These are phyloP conservation scores for Bertia moriformis DNA, from an alignment of 2,329 filamentous ascomycete species.

Conservation along the genomic window DNA sequence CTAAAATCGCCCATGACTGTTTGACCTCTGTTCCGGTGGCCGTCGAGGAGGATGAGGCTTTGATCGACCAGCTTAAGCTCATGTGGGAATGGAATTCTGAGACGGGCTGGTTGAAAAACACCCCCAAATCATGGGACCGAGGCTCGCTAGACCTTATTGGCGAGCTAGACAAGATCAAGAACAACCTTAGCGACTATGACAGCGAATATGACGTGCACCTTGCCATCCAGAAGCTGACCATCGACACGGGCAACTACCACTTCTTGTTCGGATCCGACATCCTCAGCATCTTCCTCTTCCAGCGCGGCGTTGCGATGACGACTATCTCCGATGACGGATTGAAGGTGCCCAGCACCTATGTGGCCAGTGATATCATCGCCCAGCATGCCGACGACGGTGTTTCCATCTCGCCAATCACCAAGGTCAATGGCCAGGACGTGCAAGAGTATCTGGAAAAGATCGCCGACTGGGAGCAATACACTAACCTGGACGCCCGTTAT, in stretches of 20 bases:
- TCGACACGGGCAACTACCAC: constrained; percentile 49
- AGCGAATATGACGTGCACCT: constrained; percentile 39
- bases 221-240: constrained; percentile 35
- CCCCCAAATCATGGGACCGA: constrained; percentile 33
- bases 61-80: constrained; percentile 20
- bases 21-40: constrained; percentile 22
- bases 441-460: constrained; percentile 30
- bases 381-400: no score
- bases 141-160: constrained; percentile 30
- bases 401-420: no score
- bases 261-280: constrained; percentile 27
- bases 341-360: constrained; percentile 40
- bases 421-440: constrained; percentile 42
- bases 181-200: constrained; percentile 24
- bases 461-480: constrained; percentile 27
- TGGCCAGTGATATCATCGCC: constrained; percentile 29
- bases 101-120: constrained; percentile 30
- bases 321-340: constrained; percentile 47
- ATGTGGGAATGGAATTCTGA: constrained; percentile 32
- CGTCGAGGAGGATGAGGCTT: constrained; percentile 14
- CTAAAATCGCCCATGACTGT: constrained; percentile 21
- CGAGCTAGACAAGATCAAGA: constrained; percentile 26
- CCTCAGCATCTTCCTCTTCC: neutral
- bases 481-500: constrained; percentile 39
- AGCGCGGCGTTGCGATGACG: no score